phyloP scores from a whole-genome alignment of 2,329 filamentous ascomycete genomes.

The Aspergillus fructus region DNA sequence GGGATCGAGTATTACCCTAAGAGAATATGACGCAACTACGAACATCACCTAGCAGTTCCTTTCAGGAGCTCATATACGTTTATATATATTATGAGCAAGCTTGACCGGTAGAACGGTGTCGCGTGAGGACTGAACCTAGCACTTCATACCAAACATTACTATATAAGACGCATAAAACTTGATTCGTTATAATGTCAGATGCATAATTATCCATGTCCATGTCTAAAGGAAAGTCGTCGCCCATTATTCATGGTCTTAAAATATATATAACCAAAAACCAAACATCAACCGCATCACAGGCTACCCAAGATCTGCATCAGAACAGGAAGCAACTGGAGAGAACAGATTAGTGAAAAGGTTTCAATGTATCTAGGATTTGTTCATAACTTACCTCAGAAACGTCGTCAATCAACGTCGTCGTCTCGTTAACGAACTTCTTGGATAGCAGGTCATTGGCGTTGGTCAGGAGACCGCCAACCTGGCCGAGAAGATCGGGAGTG shows the following conservation, averaged over 20 bases:
- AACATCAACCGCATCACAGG: conserved; percentile 20
- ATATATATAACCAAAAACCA: not conserved
- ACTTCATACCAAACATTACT: conserved; percentile 26
- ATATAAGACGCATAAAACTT: conserved; percentile 1
- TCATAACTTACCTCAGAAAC: conserved; percentile 27
- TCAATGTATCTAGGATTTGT: not conserved
- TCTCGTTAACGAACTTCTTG: conserved; percentile 28
- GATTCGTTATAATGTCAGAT: conserved; percentile 1
- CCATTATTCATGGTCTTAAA: conserved; percentile 25
- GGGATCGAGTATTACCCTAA: not conserved
- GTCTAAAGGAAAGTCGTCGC: conserved; percentile 36
- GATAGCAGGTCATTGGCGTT: conserved; percentile 21
- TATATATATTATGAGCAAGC: not conserved
- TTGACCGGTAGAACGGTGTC: not conserved
- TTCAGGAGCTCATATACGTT: too few species aligned
- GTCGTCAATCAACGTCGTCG: conserved; percentile 27
- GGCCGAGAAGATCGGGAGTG: conserved; percentile 26
- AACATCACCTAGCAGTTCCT: not conserved
- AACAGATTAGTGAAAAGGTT: conserved; percentile 12
- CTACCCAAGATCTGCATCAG: conserved; percentile 30
- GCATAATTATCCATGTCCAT: conserved; percentile 15
- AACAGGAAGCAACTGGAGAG: conserved; percentile 28
- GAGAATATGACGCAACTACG: not conserved
- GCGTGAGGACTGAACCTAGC: conserved; percentile 44
- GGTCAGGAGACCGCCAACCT: conserved; percentile 23